Percentiles rank a stretch among this genome's conserved stretches.
Evolutionary conservation across 345 rosid species (phyloP).

Genomic region (Syzygium grande): DNA sequence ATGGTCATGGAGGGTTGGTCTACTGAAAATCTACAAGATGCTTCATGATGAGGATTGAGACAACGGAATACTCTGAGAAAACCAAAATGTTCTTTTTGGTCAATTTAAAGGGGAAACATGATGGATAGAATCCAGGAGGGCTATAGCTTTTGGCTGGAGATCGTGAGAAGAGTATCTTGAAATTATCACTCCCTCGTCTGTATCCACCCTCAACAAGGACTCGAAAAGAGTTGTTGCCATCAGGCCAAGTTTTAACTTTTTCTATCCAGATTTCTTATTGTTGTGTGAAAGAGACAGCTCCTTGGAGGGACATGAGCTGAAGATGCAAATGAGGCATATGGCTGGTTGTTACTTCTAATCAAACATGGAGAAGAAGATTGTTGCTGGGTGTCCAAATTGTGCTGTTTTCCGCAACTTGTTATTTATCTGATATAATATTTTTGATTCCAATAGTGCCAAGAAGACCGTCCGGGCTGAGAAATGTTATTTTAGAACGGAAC

Average conservation of each 20-base stretch:
- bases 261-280: not conserved
- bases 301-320: not conserved
- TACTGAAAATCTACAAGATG: not conserved
- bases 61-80: not conserved
- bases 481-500: not conserved
- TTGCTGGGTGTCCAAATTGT: not conserved
- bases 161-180: not conserved
- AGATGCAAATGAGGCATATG: conserved; percentile 12
- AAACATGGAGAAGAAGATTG: not conserved
- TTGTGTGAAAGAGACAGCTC: not conserved
- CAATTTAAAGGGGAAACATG: not conserved
- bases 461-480: not conserved
- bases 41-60: not conserved
- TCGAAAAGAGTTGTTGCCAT: not conserved
- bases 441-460: not conserved
- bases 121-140: not conserved
- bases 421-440: not conserved
- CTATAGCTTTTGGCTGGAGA: not conserved
- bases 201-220: not conserved
- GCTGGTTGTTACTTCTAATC: not conserved
- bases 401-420: not conserved
- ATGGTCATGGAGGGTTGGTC: not conserved
- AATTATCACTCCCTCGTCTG: not conserved
- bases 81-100: not conserved
- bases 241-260: not conserved